These are phyloP conservation scores for Hygrophorus pudorinus DNA, from an alignment of 768 basidiomycete genomes.

Conservation along the genomic window DNA sequence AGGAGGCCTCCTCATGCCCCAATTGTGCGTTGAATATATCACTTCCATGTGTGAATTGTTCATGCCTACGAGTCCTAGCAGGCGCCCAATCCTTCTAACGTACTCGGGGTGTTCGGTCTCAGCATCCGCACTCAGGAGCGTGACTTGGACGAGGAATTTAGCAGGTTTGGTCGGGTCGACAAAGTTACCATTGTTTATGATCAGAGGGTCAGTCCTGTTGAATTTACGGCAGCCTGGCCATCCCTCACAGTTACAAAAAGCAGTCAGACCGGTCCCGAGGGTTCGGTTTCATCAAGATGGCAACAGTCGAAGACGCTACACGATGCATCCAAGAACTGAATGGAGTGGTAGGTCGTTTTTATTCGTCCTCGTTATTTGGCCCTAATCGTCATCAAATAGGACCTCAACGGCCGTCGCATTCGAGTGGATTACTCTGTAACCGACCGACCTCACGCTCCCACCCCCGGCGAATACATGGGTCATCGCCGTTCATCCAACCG, in stretches of 20 bases:
- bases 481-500: conserved; percentile 50
- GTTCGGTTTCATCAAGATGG: conserved; percentile 97
- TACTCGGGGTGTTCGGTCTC: conserved; percentile 96
- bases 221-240: not conserved
- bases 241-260: conserved; percentile 10
- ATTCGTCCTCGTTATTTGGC: conserved; percentile 4
- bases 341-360: conserved; percentile 58
- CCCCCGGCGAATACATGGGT: conserved; percentile 98
- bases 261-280: conserved; percentile 94
- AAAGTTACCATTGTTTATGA: conserved; percentile 97
- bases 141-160: conserved; percentile 92
- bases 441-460: conserved; percentile 87
- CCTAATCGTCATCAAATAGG: conserved; percentile 32
- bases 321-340: conserved; percentile 87
- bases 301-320: conserved; percentile 75
- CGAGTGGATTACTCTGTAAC: conserved; percentile 97
- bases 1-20: conserved; percentile 65
- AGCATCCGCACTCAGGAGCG: conserved; percentile 91
- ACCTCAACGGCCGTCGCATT: conserved; percentile 90
- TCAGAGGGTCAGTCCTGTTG: conserved; percentile 62
- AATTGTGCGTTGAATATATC: conserved; percentile 39
- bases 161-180: conserved; percentile 78
- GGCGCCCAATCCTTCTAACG: conserved; percentile 81
- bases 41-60: conserved; percentile 9
- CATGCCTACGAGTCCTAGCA: conserved; percentile 38